These are phyloP conservation scores for Dujonia santamariae DNA, from an alignment of 1,139 yeast genomes.

Conservation along the genomic window DNA sequence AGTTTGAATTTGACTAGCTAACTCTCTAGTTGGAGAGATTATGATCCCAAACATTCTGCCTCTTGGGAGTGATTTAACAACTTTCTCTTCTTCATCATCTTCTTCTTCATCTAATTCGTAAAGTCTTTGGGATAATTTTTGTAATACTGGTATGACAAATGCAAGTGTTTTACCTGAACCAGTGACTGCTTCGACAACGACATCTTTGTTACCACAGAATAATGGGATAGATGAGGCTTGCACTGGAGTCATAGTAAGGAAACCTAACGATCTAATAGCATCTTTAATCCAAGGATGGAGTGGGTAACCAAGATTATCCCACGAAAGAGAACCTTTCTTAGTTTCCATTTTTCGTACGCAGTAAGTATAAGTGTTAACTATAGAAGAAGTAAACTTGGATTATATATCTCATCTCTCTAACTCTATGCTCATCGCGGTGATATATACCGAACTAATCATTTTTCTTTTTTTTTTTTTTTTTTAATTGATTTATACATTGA, in stretches of 20 bases:
- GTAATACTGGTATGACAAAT: slow-evolving; percentile 78
- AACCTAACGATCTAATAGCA: slow-evolving; percentile 74
- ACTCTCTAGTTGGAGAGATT: slow-evolving; percentile 88
- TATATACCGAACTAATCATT: no score
- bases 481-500: no score
- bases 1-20: slow-evolving; percentile 75
- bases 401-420: no score
- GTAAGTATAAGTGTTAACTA: no score
- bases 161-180: slow-evolving; percentile 96
- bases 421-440: neutral
- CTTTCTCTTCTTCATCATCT: no score
- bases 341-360: no score
- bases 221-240: slow-evolving; percentile 95
- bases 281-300: slow-evolving; percentile 49
- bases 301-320: slow-evolving; percentile 34
- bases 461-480: no score
- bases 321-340: slow-evolving; percentile 33
- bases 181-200: slow-evolving; percentile 93
- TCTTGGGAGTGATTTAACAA: slow-evolving; percentile 31
- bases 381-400: no score
- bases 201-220: slow-evolving; percentile 86
- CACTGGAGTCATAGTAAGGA: slow-evolving; percentile 88
- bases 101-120: slow-evolving; percentile 19
- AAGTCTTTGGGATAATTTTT: slow-evolving; percentile 45
- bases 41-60: slow-evolving; percentile 74